phyloP scores from a whole-genome alignment of 75 land plant species.

The Pinus tabuliformis region DNA sequence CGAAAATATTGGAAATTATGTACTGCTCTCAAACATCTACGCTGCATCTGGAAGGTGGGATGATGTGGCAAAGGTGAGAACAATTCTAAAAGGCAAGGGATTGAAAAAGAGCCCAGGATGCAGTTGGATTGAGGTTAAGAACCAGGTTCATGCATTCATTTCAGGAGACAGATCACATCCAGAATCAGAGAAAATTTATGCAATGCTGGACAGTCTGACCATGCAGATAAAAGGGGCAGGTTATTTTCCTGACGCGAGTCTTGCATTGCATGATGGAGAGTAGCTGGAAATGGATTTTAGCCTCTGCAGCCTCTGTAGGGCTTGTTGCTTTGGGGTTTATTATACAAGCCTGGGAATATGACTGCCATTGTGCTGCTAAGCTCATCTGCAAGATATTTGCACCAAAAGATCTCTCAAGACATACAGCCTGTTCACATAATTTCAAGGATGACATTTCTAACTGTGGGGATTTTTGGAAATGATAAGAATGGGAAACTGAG shows the following conservation, averaged over 20 bases:
- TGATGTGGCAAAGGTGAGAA: constrained; percentile 1
- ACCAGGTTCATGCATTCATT: constrained; percentile 13
- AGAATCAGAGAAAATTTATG: background rate
- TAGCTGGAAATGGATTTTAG: background rate
- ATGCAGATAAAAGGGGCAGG: background rate
- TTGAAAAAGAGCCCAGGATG: background rate
- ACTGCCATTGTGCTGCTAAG: no score
- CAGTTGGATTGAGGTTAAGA: constrained; percentile 3
- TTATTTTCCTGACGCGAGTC: background rate
- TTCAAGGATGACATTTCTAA: no score
- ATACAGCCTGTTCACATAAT: no score
- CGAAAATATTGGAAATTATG: background rate
- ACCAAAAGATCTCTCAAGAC: no score
- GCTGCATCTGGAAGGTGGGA: constrained; percentile 6
- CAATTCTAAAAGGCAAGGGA: background rate
- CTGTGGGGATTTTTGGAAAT: no score
- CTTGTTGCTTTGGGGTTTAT: background rate
- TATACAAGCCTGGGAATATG: no score
- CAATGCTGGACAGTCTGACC: background rate
- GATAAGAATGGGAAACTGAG: no score
- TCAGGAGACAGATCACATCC: constrained; percentile 40
- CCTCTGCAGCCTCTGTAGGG: background rate
- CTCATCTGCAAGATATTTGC: no score
- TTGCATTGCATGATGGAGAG: background rate
- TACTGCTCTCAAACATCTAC: constrained; percentile 7